Evolutionary conservation across 2,329 filamentous ascomycete species (phyloP), one percentile per base, ranked within the genome.

Genomic region (Cladophialophora yegresii): DNA sequence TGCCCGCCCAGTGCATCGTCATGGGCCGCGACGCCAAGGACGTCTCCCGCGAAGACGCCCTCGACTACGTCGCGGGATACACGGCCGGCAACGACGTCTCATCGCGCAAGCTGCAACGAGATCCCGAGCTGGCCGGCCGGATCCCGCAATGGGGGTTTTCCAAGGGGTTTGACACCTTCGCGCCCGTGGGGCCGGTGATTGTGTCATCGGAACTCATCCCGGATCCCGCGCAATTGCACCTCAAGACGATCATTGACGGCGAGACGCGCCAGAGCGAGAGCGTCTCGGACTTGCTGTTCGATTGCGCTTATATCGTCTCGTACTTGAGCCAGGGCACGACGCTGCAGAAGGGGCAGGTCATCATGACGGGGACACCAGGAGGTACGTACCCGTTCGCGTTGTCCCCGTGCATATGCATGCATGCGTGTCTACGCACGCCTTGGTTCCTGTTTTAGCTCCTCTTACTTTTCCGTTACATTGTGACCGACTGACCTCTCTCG

Each of bases 361-460:
- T 79, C 49, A 76, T 78, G 74, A 78, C 77, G 1, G 77, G 78
- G 5, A 80, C 79, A 0, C 75, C 75, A 0, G 74, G 77, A 1
- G 79, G 80, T 67, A 23, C 45, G 65, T 55, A 12, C 16, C 5
- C 5, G 36, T 16, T 32, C 28, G 33, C 45, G 40, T n/a, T 45
- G 20, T 26, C 23, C 2, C 4, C 8, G 12, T 28, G 4, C 13
- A 3, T 12, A 30, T 58, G 7, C 26, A 16, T 12, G 3, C 23
- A 20, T 28, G 40, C 36, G 13, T 28, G 9, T 40, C 13, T 43
- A 13, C 8, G 13, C n/a, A 8, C 16, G 16, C n/a, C 16, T 43
- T 20, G 20, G 13, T 20, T 30, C 50, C 23, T 1, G 12, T 54
- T 54, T 30, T 26, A 26, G 2, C 23, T 12, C 13, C 40, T 12